Conservation (phyloP, 345 rosid species). For the Combretum micranthum region DNA sequence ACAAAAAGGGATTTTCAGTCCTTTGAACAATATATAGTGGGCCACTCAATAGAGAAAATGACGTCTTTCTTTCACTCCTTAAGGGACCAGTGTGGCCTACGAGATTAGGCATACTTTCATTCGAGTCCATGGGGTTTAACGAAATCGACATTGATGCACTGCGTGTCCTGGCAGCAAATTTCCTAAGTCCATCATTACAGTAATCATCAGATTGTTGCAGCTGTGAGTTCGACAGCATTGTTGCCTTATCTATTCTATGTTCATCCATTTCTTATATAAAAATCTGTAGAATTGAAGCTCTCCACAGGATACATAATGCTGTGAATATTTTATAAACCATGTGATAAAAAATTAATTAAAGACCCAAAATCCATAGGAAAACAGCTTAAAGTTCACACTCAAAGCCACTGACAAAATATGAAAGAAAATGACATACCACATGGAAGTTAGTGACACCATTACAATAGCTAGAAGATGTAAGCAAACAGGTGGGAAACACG, state of each 20-base stretch:
- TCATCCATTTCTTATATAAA: constrained; percentile 33
- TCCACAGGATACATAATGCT: neutral
- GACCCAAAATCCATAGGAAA: too few species aligned
- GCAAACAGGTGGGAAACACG: too few species aligned
- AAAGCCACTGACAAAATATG: too few species aligned
- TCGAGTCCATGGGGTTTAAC: constrained; percentile 32
- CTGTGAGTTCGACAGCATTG: constrained; percentile 46
- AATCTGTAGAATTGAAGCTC: constrained; percentile 14
- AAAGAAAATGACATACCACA: too few species aligned
- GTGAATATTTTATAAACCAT: too few species aligned
- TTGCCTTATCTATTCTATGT: constrained; percentile 52
- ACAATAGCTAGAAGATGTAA: too few species aligned
- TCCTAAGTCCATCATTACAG: constrained; percentile 27
- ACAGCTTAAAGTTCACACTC: too few species aligned
- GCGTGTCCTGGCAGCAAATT: constrained; percentile 32
- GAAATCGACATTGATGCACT: constrained; percentile 67
- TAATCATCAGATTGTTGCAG: constrained; percentile 20
- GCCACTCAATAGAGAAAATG: constrained; percentile 60
- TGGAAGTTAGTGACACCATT: too few species aligned
- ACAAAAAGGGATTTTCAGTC: constrained; percentile 23
- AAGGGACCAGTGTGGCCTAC: constrained; percentile 83
- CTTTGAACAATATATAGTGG: constrained; percentile 40
- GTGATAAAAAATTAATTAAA: too few species aligned
- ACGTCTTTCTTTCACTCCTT: constrained; percentile 48
- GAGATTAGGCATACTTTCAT: constrained; percentile 28